These are phyloP conservation scores for Protomyces arabidopsidicola DNA, from an alignment of 1,139 yeast species.

Conservation along the genomic window DNA sequence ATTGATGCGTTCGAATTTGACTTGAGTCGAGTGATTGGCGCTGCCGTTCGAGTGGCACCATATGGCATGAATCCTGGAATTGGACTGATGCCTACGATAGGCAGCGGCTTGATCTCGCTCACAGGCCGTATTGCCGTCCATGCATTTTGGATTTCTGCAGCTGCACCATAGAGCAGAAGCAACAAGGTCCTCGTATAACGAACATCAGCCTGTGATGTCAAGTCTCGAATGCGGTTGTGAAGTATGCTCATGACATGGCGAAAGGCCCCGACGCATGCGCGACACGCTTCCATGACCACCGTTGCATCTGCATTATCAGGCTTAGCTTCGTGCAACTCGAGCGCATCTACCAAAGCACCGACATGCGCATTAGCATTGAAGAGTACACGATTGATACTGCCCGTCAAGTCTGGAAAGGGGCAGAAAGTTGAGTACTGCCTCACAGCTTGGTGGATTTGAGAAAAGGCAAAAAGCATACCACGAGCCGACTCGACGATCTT, in stretches of 20 bases:
- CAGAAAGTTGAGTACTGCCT: conserved; percentile 65
- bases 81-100: neutral
- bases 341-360: conserved; percentile 55
- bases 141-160: conserved; percentile 71
- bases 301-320: conserved; percentile 37
- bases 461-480: conserved; percentile 45
- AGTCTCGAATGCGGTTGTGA: conserved; percentile 47
- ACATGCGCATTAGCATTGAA: conserved; percentile 57
- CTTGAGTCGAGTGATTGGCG: conserved; percentile 12
- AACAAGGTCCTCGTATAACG: conserved; percentile 69
- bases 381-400: conserved; percentile 54
- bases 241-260: conserved; percentile 51
- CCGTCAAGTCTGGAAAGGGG: conserved; percentile 56
- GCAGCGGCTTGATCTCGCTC: conserved; percentile 31
- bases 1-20: conserved; percentile 12
- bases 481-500: conserved; percentile 40
- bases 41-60: conserved; percentile 13
- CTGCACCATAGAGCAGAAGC: conserved; percentile 65
- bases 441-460: conserved; percentile 66
- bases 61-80: neutral
- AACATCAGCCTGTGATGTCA: conserved; percentile 57
- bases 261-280: conserved; percentile 46
- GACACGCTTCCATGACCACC: conserved; percentile 41
- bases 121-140: conserved; percentile 42
- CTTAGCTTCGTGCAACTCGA: conserved; percentile 46